Conservation (phyloP, 2,329 filamentous ascomycete genomes). For the Aspergillus ochraceus region DNA sequence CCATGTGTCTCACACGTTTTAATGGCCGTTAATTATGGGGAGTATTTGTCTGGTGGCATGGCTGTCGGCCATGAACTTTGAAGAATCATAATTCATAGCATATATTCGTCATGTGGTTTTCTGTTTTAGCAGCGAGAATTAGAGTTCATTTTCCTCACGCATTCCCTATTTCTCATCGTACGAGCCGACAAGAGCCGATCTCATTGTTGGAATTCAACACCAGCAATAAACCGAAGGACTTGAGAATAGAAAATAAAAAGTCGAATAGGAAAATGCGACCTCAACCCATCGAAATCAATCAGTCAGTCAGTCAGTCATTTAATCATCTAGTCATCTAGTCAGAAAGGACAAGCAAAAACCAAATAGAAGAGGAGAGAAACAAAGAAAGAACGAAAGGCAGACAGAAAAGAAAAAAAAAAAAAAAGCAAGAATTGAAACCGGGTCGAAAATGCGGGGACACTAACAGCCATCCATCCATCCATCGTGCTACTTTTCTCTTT, state of each 20-base stretch:
- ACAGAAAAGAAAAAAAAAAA: not conserved
- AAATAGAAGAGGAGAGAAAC: not conserved
- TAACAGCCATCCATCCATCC: not conserved
- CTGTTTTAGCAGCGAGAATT: not conserved
- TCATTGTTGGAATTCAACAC: not conserved
- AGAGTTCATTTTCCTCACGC: not conserved
- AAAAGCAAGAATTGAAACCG: not conserved
- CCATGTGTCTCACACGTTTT: conserved; percentile 12
- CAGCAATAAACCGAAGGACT: too few species aligned
- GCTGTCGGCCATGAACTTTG: not conserved
- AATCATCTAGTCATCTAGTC: too few species aligned
- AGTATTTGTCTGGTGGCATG: not conserved
- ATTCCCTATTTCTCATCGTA: not conserved
- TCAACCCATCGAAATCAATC: too few species aligned
- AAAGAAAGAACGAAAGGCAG: not conserved
- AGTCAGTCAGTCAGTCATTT: too few species aligned
- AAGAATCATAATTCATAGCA: not conserved
- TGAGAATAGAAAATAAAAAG: too few species aligned
- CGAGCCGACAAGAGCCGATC: not conserved
- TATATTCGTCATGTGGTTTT: not conserved
- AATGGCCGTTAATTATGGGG: not conserved
- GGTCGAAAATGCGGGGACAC: not conserved
- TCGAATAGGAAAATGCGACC: too few species aligned
- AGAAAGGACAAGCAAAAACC: not conserved
- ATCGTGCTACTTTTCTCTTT: not conserved